Base-by-base conservation (phyloP, 2,329 filamentous ascomycete species). In the Fusarium sp. region DNA sequence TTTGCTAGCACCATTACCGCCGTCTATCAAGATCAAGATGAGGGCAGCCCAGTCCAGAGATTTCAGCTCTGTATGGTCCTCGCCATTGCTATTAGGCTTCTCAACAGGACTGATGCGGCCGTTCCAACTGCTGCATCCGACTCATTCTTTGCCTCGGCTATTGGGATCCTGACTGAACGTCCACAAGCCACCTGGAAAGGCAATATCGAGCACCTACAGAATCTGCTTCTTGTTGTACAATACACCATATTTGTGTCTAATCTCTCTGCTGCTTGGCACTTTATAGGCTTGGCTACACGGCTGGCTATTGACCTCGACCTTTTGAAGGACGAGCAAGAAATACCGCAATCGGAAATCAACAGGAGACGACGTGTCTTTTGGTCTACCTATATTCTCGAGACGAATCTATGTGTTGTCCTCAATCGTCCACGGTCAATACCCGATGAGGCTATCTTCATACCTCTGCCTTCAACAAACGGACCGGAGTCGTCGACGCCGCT, bases 301-400 rank as follows among this genome's bases (percentile, higher is more conserved):
- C n/a, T 66, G 0, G 61, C 51, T 2, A 50, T 68, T 5, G 65
- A 64, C 1, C 41, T 68, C 1, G 54, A 58, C 7, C 45, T 68
- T 0, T 24, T 65, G 3, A 66, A 50, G 0, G 11, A 15, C 1
- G 9, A 13, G 4, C 8, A 9, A 5, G 22, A 40, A 3, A 4
- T 13, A 1, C 6, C 15, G 3, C 22, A 12, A 2, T 3, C 34
- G 1, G 45, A 55, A 1, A 26, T 36, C 0, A 57, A 63, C 4
- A 53, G 53, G 25, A 49, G 42, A 29, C 28, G 61, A 0, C 44
- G 64, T 2, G 35, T 63, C 0, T 65, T 68, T 6, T 68, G 54
- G 65, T 60, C 64, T 0, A 56, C 50, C 0, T 68, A 68, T 8
- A 58, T 58, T 4, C 57, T 67, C 6, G 65, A 68, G 19, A 58